Evolutionary conservation across 306 rosid genomes (phyloP).

Genomic region (Dryas drummondii): DNA sequence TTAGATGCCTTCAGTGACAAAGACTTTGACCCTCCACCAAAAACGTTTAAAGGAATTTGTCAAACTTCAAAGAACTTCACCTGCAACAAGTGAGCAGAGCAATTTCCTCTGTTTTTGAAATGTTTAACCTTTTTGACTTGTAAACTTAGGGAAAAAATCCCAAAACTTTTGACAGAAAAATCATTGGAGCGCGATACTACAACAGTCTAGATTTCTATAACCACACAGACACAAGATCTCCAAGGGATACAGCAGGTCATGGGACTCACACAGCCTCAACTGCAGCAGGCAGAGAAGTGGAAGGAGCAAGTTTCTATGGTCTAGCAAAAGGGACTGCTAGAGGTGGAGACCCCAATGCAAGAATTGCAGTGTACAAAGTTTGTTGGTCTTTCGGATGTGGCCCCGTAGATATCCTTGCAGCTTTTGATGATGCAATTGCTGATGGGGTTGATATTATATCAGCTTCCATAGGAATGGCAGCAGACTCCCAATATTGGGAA

Average conservation of each 20-base stretch:
- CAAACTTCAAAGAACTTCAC: not conserved
- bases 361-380: slow-evolving; percentile 36
- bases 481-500: not conserved
- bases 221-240: not conserved
- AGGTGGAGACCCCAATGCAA: slow-evolving; percentile 28
- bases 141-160: too few species aligned
- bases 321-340: slow-evolving; percentile 25
- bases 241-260: slow-evolving; percentile 28
- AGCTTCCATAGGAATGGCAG: not conserved
- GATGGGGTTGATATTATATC: slow-evolving; percentile 33
- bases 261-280: slow-evolving; percentile 28
- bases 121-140: not conserved
- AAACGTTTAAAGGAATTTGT: slow-evolving; percentile 19
- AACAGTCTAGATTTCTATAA: not conserved
- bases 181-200: slow-evolving; percentile 24
- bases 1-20: not conserved
- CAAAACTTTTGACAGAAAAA: slow-evolving; percentile 5
- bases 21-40: slow-evolving; percentile 25
- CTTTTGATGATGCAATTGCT: slow-evolving; percentile 38
- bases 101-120: too few species aligned
- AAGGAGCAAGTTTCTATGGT: slow-evolving; percentile 23
- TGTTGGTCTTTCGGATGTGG: slow-evolving; percentile 25
- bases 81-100: slow-evolving; percentile 26
- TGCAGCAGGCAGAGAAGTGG: slow-evolving; percentile 31
- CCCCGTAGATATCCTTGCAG: slow-evolving; percentile 22